Percentiles rank a stretch among this genome's conserved stretches.
Evolutionary conservation across 2,329 filamentous ascomycete genomes (phyloP).

Genomic region (Fusarium temperatum): DNA sequence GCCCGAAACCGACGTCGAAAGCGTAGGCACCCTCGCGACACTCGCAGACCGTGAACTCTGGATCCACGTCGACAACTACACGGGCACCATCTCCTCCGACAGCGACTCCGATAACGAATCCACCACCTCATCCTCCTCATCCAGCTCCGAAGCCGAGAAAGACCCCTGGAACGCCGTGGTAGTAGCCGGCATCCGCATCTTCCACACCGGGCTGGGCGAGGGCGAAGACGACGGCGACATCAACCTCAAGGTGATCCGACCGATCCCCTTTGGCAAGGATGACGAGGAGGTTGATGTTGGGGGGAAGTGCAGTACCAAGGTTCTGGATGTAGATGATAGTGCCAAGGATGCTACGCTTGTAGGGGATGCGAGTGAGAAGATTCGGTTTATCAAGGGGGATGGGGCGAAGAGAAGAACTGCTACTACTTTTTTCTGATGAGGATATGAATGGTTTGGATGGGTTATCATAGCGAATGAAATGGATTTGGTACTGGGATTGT

Average conservation of each 20-base stretch:
- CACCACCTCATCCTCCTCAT: conserved; percentile 46
- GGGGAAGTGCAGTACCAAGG: conserved; percentile 44
- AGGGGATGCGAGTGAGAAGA: conserved; percentile 46
- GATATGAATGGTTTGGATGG: neutral
- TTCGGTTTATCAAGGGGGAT: conserved; percentile 49
- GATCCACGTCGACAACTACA: conserved; percentile 40
- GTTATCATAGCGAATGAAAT: neutral
- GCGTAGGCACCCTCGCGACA: conserved; percentile 49
- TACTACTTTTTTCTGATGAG: conserved; percentile 7
- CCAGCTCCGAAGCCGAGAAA: conserved; percentile 63
- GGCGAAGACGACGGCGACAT: conserved; percentile 48
- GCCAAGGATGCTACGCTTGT: conserved; percentile 56
- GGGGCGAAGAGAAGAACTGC: conserved; percentile 6
- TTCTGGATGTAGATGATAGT: conserved; percentile 57
- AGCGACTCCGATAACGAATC: conserved; percentile 8
- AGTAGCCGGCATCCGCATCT: conserved; percentile 69
- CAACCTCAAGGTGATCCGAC: conserved; percentile 52
- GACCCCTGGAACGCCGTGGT: conserved; percentile 72
- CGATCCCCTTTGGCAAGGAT: conserved; percentile 46
- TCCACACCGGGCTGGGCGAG: conserved; percentile 56
- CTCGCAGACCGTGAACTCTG: conserved; percentile 54
- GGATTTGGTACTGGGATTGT: neutral
- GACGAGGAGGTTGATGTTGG: conserved; percentile 35
- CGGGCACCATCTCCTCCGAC: conserved; percentile 1
- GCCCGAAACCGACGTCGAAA: conserved; percentile 41